A percentile compares a stretch with the other conserved stretches of the same genome.
Conservation (phyloP, 441 rosid genomes). For the Populus tomentosa region DNA sequence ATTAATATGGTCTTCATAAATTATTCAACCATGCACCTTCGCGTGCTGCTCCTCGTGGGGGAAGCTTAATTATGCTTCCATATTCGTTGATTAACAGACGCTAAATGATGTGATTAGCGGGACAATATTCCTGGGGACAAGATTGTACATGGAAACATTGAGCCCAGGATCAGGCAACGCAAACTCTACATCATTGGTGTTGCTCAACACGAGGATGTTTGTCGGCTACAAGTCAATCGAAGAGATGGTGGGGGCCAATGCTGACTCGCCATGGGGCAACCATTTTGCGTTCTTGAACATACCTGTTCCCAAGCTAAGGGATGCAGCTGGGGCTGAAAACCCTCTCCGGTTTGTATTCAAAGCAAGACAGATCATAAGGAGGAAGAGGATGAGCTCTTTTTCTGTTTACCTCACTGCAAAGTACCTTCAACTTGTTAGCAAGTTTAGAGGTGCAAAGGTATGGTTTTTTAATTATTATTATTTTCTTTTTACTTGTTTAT, state of each 20-base stretch:
- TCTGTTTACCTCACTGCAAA: slow-evolving; percentile 28
- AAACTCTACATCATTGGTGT: slow-evolving; percentile 32
- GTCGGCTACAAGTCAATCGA: slow-evolving; percentile 33
- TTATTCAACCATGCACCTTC: too few relatives aligned
- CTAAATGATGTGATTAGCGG: slow-evolving; percentile 47
- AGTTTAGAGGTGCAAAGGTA: slow-evolving; percentile 23
- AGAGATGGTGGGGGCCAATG: slow-evolving; percentile 41
- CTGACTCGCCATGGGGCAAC: slow-evolving; percentile 45
- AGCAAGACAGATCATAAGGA: slow-evolving; percentile 25
- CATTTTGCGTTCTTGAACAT: slow-evolving; percentile 34
- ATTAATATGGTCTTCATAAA: too few relatives aligned
- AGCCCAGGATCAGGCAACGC: slow-evolving; percentile 4
- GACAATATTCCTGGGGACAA: slow-evolving; percentile 33
- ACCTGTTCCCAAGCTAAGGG: slow-evolving; percentile 21
- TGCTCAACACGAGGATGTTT: slow-evolving; percentile 38
- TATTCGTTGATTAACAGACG: slow-evolving; percentile 19
- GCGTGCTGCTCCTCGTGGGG: too few relatives aligned
- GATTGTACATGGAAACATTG: slow-evolving; percentile 39
- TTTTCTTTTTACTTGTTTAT: not conserved
- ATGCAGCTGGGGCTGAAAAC: slow-evolving; percentile 1
- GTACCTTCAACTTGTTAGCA: slow-evolving; percentile 27
- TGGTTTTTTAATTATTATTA: too few relatives aligned
- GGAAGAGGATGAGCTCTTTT: slow-evolving; percentile 27
- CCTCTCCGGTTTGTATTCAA: slow-evolving; percentile 37
- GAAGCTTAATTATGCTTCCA: too few relatives aligned